Evolutionary conservation across 805 yeast genomes (phyloP), one percentile per base, ranked within the genome.

Genomic region (Metschnikowia baotianmanensis): DNA sequence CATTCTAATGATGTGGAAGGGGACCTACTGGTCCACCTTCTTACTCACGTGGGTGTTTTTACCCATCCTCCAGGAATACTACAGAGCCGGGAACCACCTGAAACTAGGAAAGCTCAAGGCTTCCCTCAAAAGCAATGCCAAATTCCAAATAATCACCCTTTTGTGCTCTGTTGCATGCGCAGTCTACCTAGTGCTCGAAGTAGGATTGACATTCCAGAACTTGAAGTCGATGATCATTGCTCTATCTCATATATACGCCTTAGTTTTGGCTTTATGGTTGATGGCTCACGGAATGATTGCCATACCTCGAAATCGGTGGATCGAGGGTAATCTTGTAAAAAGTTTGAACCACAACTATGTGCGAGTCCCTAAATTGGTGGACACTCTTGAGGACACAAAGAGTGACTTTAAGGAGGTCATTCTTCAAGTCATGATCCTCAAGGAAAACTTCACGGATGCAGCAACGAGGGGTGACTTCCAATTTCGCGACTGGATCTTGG

Each of bases 11-110:
- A 55, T 83, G 28, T 87, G 96, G 96, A 74, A 83, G 51, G 53
- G 77, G 34, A 80, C 83, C 38, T 87, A 87, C 59, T 87, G 96
- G 96, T 63, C 77, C 8, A 84, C 95, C 0, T 87, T 86, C 52
- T 55, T 71, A n/a, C 63, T 86, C 40, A 87, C 95, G 30, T 87
- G 96, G 96, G 63, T 78, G 6, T 47, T 85, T 1, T 59, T 87
- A 35, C 96, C 96, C 0, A 63, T 82, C 24, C 65, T 84, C 19
- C 93, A 86, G 57, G 82, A 81, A 50, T 87, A 76, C 66, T 82
- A 78, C 50, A 76, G 78, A 36, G 80, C 87, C 2, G 95, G 95
- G 8, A 74, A 81, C 56, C 76, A 71, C 53, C 74, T 74, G 29
- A 68, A 69, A 5, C 43, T 58, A 5, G 62, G 63, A 13, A 67